Conservation (phyloP, 768 basidiomycete genomes). For the Amanita polypyramis region DNA sequence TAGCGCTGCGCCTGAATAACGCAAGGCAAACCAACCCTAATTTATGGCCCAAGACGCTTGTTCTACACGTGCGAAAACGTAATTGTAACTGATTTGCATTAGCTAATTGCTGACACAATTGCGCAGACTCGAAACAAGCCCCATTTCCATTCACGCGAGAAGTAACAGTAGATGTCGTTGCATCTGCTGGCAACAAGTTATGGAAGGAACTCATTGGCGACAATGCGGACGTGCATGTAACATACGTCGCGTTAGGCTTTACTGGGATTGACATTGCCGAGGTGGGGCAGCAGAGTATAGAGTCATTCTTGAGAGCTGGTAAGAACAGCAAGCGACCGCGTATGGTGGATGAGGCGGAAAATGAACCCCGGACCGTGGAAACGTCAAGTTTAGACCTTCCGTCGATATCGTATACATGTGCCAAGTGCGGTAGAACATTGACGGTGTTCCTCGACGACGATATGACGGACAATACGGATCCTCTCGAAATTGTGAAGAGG, state of each 20-base stretch:
- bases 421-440: conserved; percentile 38
- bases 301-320: conserved; percentile 63
- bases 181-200: conserved; percentile 64
- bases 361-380: conserved; percentile 1
- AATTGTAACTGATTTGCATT: background rate
- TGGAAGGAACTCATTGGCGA: conserved; percentile 81
- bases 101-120: conserved; percentile 3
- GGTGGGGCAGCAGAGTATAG: conserved; percentile 76
- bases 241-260: conserved; percentile 64
- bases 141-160: conserved; percentile 78
- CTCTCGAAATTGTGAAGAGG: conserved; percentile 32
- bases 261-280: conserved; percentile 69
- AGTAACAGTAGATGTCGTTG: conserved; percentile 67
- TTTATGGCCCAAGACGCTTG: conserved; percentile 89
- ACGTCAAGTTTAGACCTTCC: conserved; percentile 3
- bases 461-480: conserved; percentile 17
- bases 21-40: conserved; percentile 63
- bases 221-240: conserved; percentile 48
- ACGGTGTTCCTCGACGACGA: conserved; percentile 4
- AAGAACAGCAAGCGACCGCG: conserved; percentile 29
- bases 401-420: conserved; percentile 39
- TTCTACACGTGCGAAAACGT: conserved; percentile 70
- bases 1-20: conserved; percentile 76
- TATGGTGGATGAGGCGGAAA: conserved; percentile 17
- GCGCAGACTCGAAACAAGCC: conserved; percentile 69